phyloP scores from a whole-genome alignment of 1,139 yeast genomes.

The Meyerozyma athensensis region DNA sequence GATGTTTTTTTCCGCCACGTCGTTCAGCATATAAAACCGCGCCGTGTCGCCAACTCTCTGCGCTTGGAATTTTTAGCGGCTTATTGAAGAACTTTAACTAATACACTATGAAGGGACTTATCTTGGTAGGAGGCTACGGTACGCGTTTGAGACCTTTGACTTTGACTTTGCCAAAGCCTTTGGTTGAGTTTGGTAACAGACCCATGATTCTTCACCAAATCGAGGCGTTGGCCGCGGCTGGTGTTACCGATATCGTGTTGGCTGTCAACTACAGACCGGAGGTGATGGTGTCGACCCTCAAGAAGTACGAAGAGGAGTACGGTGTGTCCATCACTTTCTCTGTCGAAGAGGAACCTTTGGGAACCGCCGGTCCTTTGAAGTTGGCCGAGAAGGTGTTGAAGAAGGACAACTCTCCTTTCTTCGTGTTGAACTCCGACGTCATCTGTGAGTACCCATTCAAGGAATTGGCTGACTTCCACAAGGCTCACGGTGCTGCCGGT shows the following conservation, averaged over 20 bases:
- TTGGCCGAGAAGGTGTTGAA: conserved; percentile 91
- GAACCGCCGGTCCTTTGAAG: conserved; percentile 98
- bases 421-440: conserved; percentile 96
- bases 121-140: conserved; percentile 99
- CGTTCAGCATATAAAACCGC: conserved; percentile 2
- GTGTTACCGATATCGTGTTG: conserved; percentile 96
- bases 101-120: conserved; percentile 84
- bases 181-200: conserved; percentile 98
- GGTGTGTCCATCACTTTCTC: conserved; percentile 96
- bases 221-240: conserved; percentile 96
- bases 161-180: conserved; percentile 94
- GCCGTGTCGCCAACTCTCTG: conserved; percentile 5
- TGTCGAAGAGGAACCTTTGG: conserved; percentile 98
- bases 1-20: conserved; percentile 4
- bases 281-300: conserved; percentile 93
- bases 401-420: conserved; percentile 95
- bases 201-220: conserved; percentile 97
- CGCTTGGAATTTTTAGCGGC: background rate
- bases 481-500: conserved; percentile 94
- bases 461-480: conserved; percentile 90
- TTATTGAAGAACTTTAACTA: background rate
- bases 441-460: conserved; percentile 97
- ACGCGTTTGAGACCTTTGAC: conserved; percentile 99
- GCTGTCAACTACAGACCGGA: conserved; percentile 99
- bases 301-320: conserved; percentile 90